These are phyloP conservation scores for Eimeria praecox DNA, from an alignment of 169 alveolate species.

Conservation along the genomic window DNA sequence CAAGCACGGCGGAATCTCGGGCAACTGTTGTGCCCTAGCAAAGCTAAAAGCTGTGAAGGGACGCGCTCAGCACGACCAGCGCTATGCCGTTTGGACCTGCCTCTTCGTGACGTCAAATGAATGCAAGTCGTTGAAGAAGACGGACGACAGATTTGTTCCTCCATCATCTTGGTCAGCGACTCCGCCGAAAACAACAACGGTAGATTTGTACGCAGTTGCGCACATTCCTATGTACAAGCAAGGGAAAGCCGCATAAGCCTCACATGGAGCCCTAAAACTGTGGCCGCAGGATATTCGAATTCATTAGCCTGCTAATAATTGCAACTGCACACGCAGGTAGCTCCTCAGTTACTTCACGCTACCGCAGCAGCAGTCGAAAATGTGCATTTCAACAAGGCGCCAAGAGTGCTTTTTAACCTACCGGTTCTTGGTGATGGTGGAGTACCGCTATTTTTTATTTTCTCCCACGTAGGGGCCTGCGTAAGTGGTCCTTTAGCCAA, in stretches of 20 bases:
- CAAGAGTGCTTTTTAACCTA: neutral
- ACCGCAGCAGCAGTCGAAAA: neutral
- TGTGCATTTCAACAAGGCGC: neutral
- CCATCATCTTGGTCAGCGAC: constrained; percentile 92
- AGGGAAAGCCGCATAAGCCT: neutral
- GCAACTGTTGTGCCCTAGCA: neutral
- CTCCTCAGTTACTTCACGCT: neutral
- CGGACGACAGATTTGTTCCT: constrained; percentile 87
- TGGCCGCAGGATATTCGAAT: neutral
- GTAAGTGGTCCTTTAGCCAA: constrained; percentile 49
- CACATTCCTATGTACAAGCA: constrained; percentile 70
- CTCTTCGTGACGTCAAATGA: constrained; percentile 87
- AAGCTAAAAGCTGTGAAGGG: neutral
- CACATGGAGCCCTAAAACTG: neutral
- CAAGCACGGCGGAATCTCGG: neutral
- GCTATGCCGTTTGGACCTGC: constrained; percentile 29
- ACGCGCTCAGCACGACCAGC: neutral
- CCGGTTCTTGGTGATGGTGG: constrained; percentile 83
- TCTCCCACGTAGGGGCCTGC: constrained; percentile 81
- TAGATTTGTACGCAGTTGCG: constrained; percentile 84
- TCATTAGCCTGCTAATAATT: neutral
- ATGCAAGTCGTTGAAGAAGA: constrained; percentile 89
- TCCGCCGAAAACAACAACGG: constrained; percentile 92
- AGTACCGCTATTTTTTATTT: constrained; percentile 73
- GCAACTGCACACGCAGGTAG: neutral